Percentiles rank a stretch among this genome's conserved stretches.
Evolutionary conservation across 169 alveolate species (phyloP).

Genomic region (Eimeria zaria): DNA sequence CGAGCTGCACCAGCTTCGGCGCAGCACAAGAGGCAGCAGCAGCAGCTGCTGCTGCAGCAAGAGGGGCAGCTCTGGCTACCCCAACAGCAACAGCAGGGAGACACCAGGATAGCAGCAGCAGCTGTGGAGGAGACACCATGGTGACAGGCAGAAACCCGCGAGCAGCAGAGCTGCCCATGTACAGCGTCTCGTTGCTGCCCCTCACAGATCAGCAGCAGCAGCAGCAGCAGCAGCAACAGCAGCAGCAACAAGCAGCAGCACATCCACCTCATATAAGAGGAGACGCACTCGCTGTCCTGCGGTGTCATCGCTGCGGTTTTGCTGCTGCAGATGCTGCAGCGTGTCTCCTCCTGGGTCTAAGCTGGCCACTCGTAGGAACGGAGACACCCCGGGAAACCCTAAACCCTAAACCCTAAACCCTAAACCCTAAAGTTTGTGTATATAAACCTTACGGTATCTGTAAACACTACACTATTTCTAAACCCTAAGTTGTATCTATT

Average conservation of each 20-base stretch:
- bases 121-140: not conserved
- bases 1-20: not conserved
- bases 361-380: no score
- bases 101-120: not conserved
- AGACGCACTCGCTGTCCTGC: slow-evolving; percentile 1
- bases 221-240: slow-evolving; percentile 55
- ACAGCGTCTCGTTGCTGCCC: not conserved
- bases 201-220: not conserved
- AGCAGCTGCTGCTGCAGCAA: not conserved
- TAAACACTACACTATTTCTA: no score
- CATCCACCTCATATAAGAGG: not conserved
- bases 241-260: slow-evolving; percentile 30
- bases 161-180: not conserved
- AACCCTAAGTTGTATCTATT: no score
- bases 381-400: no score
- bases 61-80: not conserved
- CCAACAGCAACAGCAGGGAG: not conserved
- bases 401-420: not conserved
- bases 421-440: not conserved
- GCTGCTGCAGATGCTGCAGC: slow-evolving; percentile 20
- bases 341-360: not conserved
- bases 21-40: slow-evolving; percentile 17
- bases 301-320: slow-evolving; percentile 28
- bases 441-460: no score
- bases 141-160: not conserved